phyloP scores from a whole-genome alignment of 345 rosid genomes.

The Melaleuca alternifolia region DNA sequence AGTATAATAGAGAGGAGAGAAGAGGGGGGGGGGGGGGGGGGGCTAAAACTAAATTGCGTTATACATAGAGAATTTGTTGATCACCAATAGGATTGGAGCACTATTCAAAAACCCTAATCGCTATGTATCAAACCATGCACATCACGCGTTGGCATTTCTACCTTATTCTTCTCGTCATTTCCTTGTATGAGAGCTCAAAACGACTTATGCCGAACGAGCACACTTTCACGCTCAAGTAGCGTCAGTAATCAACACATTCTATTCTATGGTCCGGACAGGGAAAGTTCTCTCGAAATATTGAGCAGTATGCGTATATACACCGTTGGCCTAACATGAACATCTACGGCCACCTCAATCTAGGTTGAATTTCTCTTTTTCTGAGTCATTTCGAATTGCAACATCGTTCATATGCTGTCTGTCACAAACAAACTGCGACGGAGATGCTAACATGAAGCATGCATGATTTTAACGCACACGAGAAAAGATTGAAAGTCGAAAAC shows the following conservation, averaged over 20 bases:
- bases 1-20: neutral
- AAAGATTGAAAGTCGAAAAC: neutral
- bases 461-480: neutral
- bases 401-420: neutral
- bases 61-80: neutral
- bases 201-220: neutral
- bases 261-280: neutral
- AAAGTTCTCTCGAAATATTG: neutral
- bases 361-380: fast-evolving
- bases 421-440: neutral
- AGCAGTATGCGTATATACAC: neutral
- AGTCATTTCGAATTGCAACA: neutral
- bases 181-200: neutral
- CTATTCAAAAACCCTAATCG: neutral
- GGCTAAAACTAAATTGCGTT: neutral
- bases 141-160: neutral
- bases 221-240: neutral
- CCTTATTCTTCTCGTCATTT: neutral
- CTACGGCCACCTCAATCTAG: neutral
- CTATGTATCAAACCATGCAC: neutral
- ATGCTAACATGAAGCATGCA: neutral
- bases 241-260: neutral
- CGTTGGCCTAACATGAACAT: neutral
- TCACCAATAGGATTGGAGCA: neutral
- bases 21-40: no score